Conservation (phyloP, 192 early-diverging fungal species). For the Coemansia biformis region DNA sequence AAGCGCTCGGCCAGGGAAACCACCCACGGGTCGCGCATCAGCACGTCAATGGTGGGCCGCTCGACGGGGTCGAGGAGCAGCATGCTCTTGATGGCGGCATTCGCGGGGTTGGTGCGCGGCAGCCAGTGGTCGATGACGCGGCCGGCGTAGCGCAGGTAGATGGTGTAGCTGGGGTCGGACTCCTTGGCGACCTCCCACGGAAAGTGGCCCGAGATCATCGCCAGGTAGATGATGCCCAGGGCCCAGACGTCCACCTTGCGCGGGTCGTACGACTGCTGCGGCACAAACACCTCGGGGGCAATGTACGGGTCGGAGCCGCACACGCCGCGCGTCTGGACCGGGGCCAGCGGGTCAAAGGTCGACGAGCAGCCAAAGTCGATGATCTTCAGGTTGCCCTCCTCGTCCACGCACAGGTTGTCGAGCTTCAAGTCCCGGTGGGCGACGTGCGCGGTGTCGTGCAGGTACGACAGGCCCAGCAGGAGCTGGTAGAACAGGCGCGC, state of each 20-base stretch:
- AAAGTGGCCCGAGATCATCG: conserved; percentile 65
- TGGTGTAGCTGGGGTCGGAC: conserved; percentile 61
- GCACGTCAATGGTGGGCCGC: conserved; percentile 72
- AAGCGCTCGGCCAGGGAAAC: conserved; percentile 20
- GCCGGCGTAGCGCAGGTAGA: conserved; percentile 50
- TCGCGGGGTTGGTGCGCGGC: conserved; percentile 30
- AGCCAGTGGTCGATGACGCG: conserved; percentile 54
- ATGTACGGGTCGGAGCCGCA: conserved; percentile 95
- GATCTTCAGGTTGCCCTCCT: conserved; percentile 69
- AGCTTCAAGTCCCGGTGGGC: conserved; percentile 83
- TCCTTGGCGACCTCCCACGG: conserved; percentile 60
- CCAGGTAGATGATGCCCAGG: conserved; percentile 76
- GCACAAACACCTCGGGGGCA: conserved; percentile 76
- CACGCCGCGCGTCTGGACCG: conserved; percentile 71
- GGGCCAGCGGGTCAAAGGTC: conserved; percentile 61
- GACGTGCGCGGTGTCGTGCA: conserved; percentile 70
- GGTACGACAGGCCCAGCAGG: conserved; percentile 64
- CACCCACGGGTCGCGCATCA: conserved; percentile 73
- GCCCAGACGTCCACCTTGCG: conserved; percentile 87
- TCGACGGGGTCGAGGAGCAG: conserved; percentile 63
- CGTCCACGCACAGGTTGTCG: conserved; percentile 77
- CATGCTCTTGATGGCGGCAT: conserved; percentile 62
- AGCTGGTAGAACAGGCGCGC: conserved; percentile 80
- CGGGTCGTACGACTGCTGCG: conserved; percentile 67
- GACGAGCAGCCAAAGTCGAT: conserved; percentile 86